Base-by-base conservation (phyloP, 148 eudicot species). In the Chenopodium suecicum region DNA sequence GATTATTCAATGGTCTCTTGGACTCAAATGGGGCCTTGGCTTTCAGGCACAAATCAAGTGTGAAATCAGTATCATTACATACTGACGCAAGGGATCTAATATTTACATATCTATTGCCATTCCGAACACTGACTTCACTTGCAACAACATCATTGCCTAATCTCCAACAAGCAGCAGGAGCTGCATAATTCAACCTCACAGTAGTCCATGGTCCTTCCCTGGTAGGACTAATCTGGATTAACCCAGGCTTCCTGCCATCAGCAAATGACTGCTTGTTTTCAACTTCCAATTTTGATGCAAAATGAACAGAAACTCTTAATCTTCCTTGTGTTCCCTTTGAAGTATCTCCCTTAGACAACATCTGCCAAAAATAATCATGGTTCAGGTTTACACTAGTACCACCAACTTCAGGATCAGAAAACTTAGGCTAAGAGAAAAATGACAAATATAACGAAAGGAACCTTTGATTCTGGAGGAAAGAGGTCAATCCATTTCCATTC, bases 81-180 rank as follows among this genome's bases (percentile, higher is more conserved):
- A 96, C 94, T 70, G 97, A 92, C 80, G 91, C 98, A 82, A 96
- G 86, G 71, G 99, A 96, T 83, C 99, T 91, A 50, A 96, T 92
- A 82, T 82, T 90, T 63, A 96, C 98, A 84, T 91, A 92, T 96
- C 97, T 86, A 78, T 94, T 90, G 76, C 97, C 95, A 85, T 90
- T 92, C 84, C 80, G 86, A 71, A 94, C 89, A 73, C 87, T 88
- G 68, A 94, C 95, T 92, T 96, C 99, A 88, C 98, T 92, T 58
- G 98, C 99, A 87, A 96, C 98, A 66, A 96, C 91, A 79, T 90
- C 91, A 85, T 89, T 88, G 75, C 99, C 98, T 70, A 96, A 84
- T 83, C 91, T 88, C 99, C 97, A 96, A 83, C 97, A 94, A 81
- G 98, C 97, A 86, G 94, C 91, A 84, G 98, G 97, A 82, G 99